These are phyloP conservation scores for Mycena vulgaris DNA, from an alignment of 768 basidiomycete species.

Conservation along the genomic window DNA sequence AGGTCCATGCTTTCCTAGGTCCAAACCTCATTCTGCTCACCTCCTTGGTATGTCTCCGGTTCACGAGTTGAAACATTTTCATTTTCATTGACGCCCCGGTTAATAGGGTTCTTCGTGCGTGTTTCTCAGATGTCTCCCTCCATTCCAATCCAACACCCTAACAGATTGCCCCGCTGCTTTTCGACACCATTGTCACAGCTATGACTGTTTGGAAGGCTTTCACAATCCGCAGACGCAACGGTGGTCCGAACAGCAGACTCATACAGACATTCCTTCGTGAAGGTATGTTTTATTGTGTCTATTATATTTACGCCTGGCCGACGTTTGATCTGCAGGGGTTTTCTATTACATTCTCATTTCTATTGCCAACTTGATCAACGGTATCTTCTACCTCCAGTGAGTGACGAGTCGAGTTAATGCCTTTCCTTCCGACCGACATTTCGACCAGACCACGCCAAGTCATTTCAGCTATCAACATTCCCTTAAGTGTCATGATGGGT, in stretches of 20 bases:
- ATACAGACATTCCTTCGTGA: slow-evolving; percentile 90
- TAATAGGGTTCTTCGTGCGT: slow-evolving; percentile 74
- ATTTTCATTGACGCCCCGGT: slow-evolving; percentile 23
- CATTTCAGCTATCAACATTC: slow-evolving; percentile 86
- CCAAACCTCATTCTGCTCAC: slow-evolving; percentile 88
- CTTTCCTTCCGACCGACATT: neutral
- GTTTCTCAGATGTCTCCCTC: slow-evolving; percentile 14
- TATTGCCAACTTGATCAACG: slow-evolving; percentile 90
- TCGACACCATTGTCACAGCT: slow-evolving; percentile 84
- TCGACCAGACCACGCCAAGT: slow-evolving; percentile 34
- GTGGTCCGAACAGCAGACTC: slow-evolving; percentile 82
- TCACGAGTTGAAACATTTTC: slow-evolving; percentile 8
- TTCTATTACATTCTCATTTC: slow-evolving; percentile 91
- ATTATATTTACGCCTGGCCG: slow-evolving; percentile 1
- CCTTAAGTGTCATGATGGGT: slow-evolving; percentile 87
- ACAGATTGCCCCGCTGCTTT: slow-evolving; percentile 85
- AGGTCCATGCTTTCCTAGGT: slow-evolving; percentile 86
- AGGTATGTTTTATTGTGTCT: slow-evolving; percentile 56
- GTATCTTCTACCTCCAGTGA: slow-evolving; percentile 89
- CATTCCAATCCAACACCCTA: slow-evolving; percentile 21
- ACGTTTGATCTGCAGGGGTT: slow-evolving; percentile 63
- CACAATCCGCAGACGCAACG: slow-evolving; percentile 80
- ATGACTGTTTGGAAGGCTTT: slow-evolving; percentile 89
- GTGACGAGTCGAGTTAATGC: slow-evolving; percentile 37
- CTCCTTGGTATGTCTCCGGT: slow-evolving; percentile 71